Evolutionary conservation across 805 yeast genomes (phyloP).

Genomic region (Saturnispora dispora): DNA sequence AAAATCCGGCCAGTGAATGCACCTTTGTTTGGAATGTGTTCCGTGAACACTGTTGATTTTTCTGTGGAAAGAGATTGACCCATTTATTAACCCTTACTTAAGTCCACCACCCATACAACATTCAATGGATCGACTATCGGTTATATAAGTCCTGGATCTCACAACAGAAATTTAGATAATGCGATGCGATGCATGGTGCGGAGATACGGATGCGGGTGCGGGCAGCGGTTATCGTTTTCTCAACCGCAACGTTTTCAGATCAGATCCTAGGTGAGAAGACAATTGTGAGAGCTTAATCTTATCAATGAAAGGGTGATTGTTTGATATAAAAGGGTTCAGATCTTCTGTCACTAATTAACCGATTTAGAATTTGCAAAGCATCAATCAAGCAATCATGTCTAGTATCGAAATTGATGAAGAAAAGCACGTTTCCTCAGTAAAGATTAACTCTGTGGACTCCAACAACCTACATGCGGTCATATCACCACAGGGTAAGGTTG

Average conservation of each 20-base stretch:
- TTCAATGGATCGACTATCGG: not conserved
- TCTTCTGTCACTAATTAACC: not conserved
- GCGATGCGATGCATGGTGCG: not conserved
- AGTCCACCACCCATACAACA: not conserved
- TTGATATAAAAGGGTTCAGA: not conserved
- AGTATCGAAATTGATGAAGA: conserved; percentile 2
- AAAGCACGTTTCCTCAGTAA: conserved; percentile 1
- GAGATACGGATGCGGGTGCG: not conserved
- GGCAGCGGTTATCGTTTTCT: not conserved
- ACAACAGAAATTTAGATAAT: not conserved
- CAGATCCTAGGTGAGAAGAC: not conserved
- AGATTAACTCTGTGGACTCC: conserved; percentile 5
- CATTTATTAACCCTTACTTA: conserved; percentile 6
- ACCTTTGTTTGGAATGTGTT: conserved; percentile 21
- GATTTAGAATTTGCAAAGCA: not conserved
- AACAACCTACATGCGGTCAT: conserved; percentile 9
- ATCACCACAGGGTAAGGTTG: conserved; percentile 11
- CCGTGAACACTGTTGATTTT: conserved; percentile 13
- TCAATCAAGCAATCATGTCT: not conserved
- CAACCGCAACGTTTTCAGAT: not conserved
- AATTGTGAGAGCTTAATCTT: not conserved
- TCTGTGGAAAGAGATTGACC: conserved; percentile 21
- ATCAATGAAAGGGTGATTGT: not conserved
- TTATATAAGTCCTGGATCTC: not conserved
- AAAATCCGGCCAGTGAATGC: conserved; percentile 22